Conservation (phyloP, 179 eudicot species). For the Spergularia azorica region DNA sequence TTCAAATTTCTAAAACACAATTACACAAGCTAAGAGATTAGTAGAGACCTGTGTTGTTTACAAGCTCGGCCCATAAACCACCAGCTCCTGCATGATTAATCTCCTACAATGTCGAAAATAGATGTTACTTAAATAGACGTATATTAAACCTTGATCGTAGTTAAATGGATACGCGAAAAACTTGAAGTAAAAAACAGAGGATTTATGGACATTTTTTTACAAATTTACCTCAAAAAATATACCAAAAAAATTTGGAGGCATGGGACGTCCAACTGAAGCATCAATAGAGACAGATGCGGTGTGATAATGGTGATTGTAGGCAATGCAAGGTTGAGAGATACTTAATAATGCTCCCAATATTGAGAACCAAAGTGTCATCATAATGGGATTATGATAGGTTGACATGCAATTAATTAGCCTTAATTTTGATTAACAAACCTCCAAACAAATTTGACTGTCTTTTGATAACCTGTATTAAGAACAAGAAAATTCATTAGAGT, state of each 20-base stretch:
- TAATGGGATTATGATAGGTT: too few species aligned
- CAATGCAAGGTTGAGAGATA: background rate
- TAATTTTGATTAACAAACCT: too few species aligned
- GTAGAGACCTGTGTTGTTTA: constrained; percentile 36
- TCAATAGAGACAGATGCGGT: constrained; percentile 14
- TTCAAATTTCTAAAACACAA: too few species aligned
- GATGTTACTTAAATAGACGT: background rate
- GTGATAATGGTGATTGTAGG: background rate
- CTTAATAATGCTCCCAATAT: background rate
- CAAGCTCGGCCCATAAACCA: constrained; percentile 49
- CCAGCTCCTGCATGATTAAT: constrained; percentile 49
- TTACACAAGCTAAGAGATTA: background rate
- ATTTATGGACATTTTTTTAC: background rate
- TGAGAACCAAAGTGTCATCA: background rate
- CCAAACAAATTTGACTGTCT: too few species aligned
- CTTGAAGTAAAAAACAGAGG: too few species aligned
- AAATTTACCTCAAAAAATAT: constrained; percentile 49
- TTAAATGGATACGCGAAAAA: background rate
- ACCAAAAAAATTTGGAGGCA: constrained; percentile 32
- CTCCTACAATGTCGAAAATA: constrained; percentile 23
- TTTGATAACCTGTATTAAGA: too few species aligned
- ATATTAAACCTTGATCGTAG: background rate
- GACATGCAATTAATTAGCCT: too few species aligned
- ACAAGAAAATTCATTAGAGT: too few species aligned
- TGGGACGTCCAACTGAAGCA: constrained; percentile 25